Percentiles rank a stretch among this genome's conserved stretches.
Conservation (phyloP, 2,329 filamentous ascomycete species). For the Fusarium oxysporum region DNA sequence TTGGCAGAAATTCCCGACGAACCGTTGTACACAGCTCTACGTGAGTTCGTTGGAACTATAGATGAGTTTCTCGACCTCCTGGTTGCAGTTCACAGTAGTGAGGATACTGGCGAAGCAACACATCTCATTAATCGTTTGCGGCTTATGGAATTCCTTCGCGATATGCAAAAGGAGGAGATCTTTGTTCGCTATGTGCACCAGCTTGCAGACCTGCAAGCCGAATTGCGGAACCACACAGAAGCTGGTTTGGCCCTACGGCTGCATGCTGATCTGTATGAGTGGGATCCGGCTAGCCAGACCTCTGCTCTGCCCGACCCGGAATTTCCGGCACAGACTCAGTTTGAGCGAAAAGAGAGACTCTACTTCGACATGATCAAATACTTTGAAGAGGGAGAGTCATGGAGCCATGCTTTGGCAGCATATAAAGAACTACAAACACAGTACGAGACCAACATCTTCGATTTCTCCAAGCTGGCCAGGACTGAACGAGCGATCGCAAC, state of each 20-base stretch:
- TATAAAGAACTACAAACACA: slow-evolving; percentile 93
- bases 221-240: slow-evolving; percentile 83
- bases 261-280: slow-evolving; percentile 92
- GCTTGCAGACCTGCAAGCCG: slow-evolving; percentile 80
- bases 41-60: slow-evolving; percentile 83
- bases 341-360: slow-evolving; percentile 91
- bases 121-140: slow-evolving; percentile 89
- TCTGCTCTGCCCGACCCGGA: slow-evolving; percentile 76
- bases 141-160: slow-evolving; percentile 94
- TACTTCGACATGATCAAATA: slow-evolving; percentile 96
- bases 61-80: slow-evolving; percentile 93
- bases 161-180: slow-evolving; percentile 97
- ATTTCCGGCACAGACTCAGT: slow-evolving; percentile 86
- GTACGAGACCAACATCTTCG: slow-evolving; percentile 89
- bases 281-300: slow-evolving; percentile 79
- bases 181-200: slow-evolving; percentile 97
- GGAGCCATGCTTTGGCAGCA: slow-evolving; percentile 86
- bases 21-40: slow-evolving; percentile 79
- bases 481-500: slow-evolving; percentile 91
- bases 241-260: slow-evolving; percentile 89
- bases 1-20: slow-evolving; percentile 76
- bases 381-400: slow-evolving; percentile 94
- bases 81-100: slow-evolving; percentile 86
- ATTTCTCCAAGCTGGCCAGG: slow-evolving; percentile 90
- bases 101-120: slow-evolving; percentile 77